phyloP scores from a whole-genome alignment of 192 early-diverging fungal species.

The Jimgerdemannia lactiflua region DNA sequence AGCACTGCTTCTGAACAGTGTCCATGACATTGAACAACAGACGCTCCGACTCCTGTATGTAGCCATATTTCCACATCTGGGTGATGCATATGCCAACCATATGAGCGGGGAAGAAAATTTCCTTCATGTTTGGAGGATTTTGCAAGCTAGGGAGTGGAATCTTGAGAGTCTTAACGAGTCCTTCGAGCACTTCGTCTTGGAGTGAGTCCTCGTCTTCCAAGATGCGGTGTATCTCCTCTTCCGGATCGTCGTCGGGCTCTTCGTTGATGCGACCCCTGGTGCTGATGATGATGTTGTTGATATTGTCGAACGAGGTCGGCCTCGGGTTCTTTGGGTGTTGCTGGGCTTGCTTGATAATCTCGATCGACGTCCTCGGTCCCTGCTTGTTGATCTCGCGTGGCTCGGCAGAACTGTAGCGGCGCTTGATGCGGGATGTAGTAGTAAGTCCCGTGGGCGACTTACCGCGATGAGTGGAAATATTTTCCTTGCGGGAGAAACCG shows the following conservation, averaged over 20 bases:
- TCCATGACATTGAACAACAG: conserved; percentile 88
- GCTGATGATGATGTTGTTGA: not conserved
- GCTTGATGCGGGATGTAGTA: conserved; percentile 17
- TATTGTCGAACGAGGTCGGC: conserved; percentile 26
- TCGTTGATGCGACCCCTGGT: not conserved
- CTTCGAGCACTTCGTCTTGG: conserved; percentile 82
- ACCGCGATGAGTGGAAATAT: not conserved
- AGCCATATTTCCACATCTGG: conserved; percentile 85
- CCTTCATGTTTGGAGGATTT: conserved; percentile 71
- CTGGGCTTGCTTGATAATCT: conserved; percentile 31
- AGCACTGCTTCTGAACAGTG: conserved; percentile 71
- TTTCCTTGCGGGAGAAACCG: not conserved
- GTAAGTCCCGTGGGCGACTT: conserved; percentile 13
- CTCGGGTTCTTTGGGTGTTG: conserved; percentile 28
- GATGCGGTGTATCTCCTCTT: conserved; percentile 36
- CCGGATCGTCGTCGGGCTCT: conserved; percentile 32
- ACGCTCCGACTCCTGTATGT: conserved; percentile 77
- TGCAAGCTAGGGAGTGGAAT: conserved; percentile 85
- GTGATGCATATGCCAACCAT: conserved; percentile 81
- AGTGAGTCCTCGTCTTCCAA: conserved; percentile 60
- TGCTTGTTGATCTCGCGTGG: conserved; percentile 11
- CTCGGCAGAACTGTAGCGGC: conserved; percentile 50
- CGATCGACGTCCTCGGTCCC: conserved; percentile 28
- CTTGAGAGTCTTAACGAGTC: conserved; percentile 84
- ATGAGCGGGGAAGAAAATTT: conserved; percentile 96